phyloP scores from a whole-genome alignment of 306 rosid genomes.

The Vigna nakashimae region DNA sequence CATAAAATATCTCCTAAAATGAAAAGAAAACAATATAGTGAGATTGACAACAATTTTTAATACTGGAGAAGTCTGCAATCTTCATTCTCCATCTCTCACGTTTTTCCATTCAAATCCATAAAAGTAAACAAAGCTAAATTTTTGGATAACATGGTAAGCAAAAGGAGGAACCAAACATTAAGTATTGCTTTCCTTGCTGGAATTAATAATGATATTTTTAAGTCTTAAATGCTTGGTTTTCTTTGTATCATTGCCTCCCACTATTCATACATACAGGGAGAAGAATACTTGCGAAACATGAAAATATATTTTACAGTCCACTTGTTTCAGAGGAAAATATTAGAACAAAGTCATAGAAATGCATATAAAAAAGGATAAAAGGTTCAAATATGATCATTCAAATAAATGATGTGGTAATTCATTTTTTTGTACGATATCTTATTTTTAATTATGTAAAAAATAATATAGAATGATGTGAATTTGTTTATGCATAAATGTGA shows the following conservation, averaged over 20 bases:
- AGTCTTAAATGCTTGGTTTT: conserved; percentile 22
- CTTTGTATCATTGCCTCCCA: neutral
- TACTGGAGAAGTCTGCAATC: neutral
- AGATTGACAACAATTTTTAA: neutral
- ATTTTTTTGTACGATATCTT: too few relatives aligned
- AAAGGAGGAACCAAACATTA: conserved; percentile 41
- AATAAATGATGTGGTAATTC: too few relatives aligned
- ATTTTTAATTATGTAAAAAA: neutral
- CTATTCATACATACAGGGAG: neutral
- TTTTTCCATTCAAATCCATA: neutral
- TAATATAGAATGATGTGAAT: neutral
- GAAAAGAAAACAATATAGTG: neutral
- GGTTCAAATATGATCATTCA: too few relatives aligned
- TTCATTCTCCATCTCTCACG: neutral
- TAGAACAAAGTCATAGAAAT: too few relatives aligned
- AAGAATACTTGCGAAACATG: neutral
- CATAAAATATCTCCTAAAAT: neutral
- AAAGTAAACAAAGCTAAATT: neutral
- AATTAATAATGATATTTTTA: conserved; percentile 19
- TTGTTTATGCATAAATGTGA: neutral
- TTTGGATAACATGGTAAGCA: conserved; percentile 33
- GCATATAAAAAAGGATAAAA: too few relatives aligned
- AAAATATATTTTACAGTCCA: neutral
- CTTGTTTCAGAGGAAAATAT: neutral
- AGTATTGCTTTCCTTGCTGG: conserved; percentile 58